Evolutionary conservation across 345 rosid genomes (phyloP).

Genomic region (Syzygium grande): DNA sequence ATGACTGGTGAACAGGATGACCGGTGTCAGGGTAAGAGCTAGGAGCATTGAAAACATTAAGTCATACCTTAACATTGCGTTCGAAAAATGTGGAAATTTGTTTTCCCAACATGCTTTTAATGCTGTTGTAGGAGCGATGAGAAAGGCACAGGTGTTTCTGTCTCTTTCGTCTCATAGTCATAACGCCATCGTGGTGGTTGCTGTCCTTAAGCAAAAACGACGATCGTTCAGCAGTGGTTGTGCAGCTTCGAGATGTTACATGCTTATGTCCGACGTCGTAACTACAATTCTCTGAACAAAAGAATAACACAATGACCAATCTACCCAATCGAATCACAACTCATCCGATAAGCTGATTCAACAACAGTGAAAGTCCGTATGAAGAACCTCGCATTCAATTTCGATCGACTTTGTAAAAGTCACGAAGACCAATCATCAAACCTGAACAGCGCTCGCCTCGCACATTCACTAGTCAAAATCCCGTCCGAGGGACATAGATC

Average conservation of each 20-base stretch:
- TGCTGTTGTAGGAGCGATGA: neutral
- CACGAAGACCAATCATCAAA: neutral
- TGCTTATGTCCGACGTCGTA: neutral
- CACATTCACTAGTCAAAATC: neutral
- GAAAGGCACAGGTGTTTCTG: no score
- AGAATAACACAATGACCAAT: neutral
- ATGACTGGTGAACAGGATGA: neutral
- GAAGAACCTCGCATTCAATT: neutral
- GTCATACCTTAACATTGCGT: neutral
- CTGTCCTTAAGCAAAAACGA: neutral
- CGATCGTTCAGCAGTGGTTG: neutral
- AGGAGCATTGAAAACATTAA: neutral
- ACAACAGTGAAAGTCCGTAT: neutral
- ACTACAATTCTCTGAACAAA: neutral
- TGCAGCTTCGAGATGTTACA: neutral
- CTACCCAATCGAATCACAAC: neutral
- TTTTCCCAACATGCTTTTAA: neutral
- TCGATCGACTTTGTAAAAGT: neutral
- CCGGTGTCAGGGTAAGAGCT: neutral
- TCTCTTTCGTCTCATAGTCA: neutral
- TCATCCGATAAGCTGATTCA: neutral
- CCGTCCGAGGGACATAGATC: neutral
- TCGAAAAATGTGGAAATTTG: neutral
- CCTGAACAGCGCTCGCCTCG: neutral
- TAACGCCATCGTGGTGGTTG: neutral